A percentile compares a stretch with the other conserved stretches of the same genome.
phyloP scores from a whole-genome alignment of 148 eudicot genomes.

The Suaeda aralocaspica region DNA sequence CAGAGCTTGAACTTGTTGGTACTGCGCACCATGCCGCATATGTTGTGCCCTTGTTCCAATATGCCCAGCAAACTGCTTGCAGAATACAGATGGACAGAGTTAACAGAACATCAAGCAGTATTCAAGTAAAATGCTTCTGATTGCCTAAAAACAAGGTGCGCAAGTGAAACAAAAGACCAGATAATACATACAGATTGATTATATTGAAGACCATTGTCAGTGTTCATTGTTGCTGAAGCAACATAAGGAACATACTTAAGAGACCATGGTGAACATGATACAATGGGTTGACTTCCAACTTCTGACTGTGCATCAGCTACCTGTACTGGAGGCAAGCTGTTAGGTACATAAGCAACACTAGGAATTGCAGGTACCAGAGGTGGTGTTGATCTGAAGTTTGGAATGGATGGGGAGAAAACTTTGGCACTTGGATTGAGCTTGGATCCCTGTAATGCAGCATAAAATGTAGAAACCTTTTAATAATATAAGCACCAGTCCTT shows the following conservation, averaged over 20 bases:
- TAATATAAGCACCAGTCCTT: neutral
- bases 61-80: constrained; percentile 50
- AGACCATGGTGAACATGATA: constrained; percentile 50
- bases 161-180: neutral
- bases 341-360: constrained; percentile 47
- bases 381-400: constrained; percentile 45
- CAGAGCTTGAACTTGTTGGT: constrained; percentile 56
- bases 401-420: constrained; percentile 61
- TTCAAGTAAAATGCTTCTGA: neutral
- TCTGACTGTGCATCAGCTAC: constrained; percentile 53
- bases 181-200: constrained; percentile 56
- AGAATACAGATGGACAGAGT: constrained; percentile 10
- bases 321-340: constrained; percentile 38
- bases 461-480: neutral
- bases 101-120: neutral
- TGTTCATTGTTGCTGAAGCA: constrained; percentile 40
- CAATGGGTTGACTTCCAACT: constrained; percentile 39
- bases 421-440: constrained; percentile 96
- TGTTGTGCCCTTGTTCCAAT: constrained; percentile 55
- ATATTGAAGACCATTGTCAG: constrained; percentile 49
- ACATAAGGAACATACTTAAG: constrained; percentile 53
- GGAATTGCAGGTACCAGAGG: constrained; percentile 45
- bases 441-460: constrained; percentile 48
- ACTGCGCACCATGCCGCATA: constrained; percentile 49
- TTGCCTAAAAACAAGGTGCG: neutral